Base-by-base conservation (phyloP, 495 filamentous ascomycete genomes). In the Aspergillus baeticus region DNA sequence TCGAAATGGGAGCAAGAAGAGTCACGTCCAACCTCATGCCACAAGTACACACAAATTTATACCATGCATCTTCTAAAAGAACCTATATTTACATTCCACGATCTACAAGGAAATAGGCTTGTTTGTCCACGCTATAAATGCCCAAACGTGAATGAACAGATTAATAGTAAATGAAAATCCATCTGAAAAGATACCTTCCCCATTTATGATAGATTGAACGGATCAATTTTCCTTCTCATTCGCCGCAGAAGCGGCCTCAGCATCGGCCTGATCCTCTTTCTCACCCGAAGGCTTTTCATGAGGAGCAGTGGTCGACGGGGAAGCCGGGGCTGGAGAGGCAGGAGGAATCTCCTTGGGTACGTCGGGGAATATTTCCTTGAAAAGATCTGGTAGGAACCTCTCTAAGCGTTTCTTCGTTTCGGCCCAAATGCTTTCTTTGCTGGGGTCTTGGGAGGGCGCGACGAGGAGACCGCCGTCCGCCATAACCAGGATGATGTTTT, bases 401-500 rank as follows among this genome's bases (percentile, higher is more conserved):
- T 96, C 91, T 37, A 99, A 81, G 46, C 92, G 78, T 68, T 89
- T 92, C 84, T 90, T 92, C 10, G 94, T 98, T 36, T 79, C 79
- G 8, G 71, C 68, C 71, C 83, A 88, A 15, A 78, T 83, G 75
- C 66, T 67, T 60, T 67, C 71, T 49, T 75, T 80, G 66, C 65
- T 72, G 8, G 72, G 52, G 43, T 77, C 71, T 56, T 74, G 68
- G 7, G 69, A 64, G 31, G 84, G 84, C 6, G 91, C 87, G 0
- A 90, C 85, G 6, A 99, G 82, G 61, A 90, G 92, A 26, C 90
- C 92, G 36, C 87, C 91, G 66, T 84, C 91, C 2, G 90, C 84
- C 94, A 99, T 98, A 61, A 99, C 93, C 13, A 98, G 80, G 13
- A 99, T 78, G 49, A 98, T 91, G 58, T 99, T 99, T 73, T 98